Evolutionary conservation across 805 yeast species (phyloP).

Genomic region (Ogataea nitratoaversa): DNA sequence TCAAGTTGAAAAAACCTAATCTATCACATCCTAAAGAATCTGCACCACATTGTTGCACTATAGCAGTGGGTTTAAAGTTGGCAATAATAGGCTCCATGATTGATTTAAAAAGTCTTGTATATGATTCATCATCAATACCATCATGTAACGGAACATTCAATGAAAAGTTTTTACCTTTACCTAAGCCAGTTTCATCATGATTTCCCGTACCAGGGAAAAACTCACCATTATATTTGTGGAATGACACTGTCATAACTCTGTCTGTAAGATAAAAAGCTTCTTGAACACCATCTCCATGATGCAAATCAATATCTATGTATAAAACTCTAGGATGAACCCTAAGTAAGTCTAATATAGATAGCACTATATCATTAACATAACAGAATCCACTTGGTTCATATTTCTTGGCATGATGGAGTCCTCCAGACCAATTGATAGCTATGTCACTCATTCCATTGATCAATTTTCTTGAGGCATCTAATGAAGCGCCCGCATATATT

Average conservation of each 20-base stretch:
- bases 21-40: conserved; percentile 93
- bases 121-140: conserved; percentile 92
- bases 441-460: conserved; percentile 86
- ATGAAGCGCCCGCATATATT: conserved; percentile 87
- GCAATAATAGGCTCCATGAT: conserved; percentile 87
- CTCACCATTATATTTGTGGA: conserved; percentile 91
- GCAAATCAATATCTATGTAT: conserved; percentile 91
- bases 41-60: conserved; percentile 96
- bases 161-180: conserved; percentile 82
- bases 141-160: conserved; percentile 90
- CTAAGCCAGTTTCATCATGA: conserved; percentile 83
- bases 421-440: conserved; percentile 96
- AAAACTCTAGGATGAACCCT: conserved; percentile 89
- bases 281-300: conserved; percentile 98
- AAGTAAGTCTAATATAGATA: conserved; percentile 78
- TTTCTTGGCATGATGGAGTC: conserved; percentile 94
- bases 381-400: conserved; percentile 94
- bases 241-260: conserved; percentile 93
- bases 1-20: conserved; percentile 87
- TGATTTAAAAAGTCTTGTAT: conserved; percentile 70
- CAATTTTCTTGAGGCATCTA: conserved; percentile 86
- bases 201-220: conserved; percentile 98
- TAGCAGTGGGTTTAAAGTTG: conserved; percentile 88
- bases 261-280: conserved; percentile 95
- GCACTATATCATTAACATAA: conserved; percentile 89